A percentile compares a stretch with the other conserved stretches of the same genome.
Conservation (phyloP, 2,329 filamentous ascomycete genomes). For the Bertia moriformis region DNA sequence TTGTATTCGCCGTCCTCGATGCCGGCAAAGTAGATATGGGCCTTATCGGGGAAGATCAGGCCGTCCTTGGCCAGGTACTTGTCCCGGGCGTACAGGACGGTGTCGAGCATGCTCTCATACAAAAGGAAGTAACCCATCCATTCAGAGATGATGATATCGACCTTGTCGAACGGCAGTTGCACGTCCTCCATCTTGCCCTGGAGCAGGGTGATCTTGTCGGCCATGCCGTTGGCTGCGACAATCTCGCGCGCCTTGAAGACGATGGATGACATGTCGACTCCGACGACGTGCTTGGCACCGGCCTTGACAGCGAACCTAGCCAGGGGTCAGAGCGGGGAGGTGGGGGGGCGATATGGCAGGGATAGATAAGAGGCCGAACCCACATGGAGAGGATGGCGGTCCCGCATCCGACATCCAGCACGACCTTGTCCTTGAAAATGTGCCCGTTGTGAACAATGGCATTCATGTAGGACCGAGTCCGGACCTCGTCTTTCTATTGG, state of each 20-base stretch:
- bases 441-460: conserved; percentile 58
- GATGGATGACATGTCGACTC: conserved; percentile 98
- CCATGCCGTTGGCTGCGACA: conserved; percentile 78
- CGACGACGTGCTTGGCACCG: conserved; percentile 95
- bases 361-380: conserved; percentile 18
- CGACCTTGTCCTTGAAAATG: conserved; percentile 68
- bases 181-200: conserved; percentile 99
- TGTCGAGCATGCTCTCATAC: conserved; percentile 98
- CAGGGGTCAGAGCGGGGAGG: conserved; percentile 2
- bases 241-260: conserved; percentile 98
- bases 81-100: conserved; percentile 90
- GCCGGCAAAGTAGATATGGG: conserved; percentile 87
- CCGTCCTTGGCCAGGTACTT: conserved; percentile 75
- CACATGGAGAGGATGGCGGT: conserved; percentile 98
- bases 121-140: conserved; percentile 99
- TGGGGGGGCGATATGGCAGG: conserved; percentile 2
- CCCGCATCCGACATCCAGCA: conserved; percentile 93
- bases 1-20: conserved; percentile 99
- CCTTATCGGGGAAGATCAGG: conserved; percentile 97
- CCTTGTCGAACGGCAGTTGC: conserved; percentile 77
- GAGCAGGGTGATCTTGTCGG: conserved; percentile 89
- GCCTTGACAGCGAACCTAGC: conserved; percentile 87
- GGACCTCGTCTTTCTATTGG: conserved; percentile 96
- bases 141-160: conserved; percentile 98
- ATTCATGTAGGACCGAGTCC: conserved; percentile 91